Base-by-base conservation (phyloP, 345 rosid genomes). In the Citrus sp. region DNA sequence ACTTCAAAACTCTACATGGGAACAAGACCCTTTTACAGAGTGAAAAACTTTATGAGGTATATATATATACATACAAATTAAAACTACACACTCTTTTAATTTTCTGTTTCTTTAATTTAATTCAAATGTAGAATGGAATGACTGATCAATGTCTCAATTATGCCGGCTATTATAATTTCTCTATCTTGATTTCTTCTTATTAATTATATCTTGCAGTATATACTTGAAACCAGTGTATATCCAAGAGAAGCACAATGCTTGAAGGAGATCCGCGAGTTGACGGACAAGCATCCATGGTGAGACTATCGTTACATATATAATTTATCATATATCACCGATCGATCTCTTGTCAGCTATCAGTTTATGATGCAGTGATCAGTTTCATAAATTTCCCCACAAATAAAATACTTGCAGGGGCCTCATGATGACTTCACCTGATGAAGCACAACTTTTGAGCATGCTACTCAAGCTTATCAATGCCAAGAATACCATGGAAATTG, bases 401-500 rank as follows among this genome's bases (percentile, higher is more conserved):
- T 18, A 19, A 35, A 66, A 66, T 66, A 22, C 24, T 60, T 22
- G 55, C 85, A 94, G 98, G 98, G 91, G 91, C 86, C 67, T 90
- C 61, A 92, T 95, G 98, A 89, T 93, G 1, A 93, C 99, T 68
- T 90, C 98, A 22, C 94, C 98, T 3, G 99, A 95, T 65, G 98
- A 91, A 85, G 98, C 92, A 38, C 98, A 95, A 81, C 92, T 95
- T 80, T 75, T 95, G 81, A 88, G 80, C 92, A 92, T 95, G 99
- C 87, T 95, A n/a, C 85, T 95, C 61, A 95, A 95, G 86, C 93
- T 95, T 12, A 86, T 93, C 82, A 92, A 95, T 82, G 99, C 99
- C 70, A 93, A 95, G 87, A 92, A 92, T 89, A 95, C 98, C 51
- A 95, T 93, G 96, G 99, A 95, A 87, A 92, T 95, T 40, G 99